Conservation (phyloP, 2,329 filamentous ascomycete genomes). For the Chlorencoelia australis region DNA sequence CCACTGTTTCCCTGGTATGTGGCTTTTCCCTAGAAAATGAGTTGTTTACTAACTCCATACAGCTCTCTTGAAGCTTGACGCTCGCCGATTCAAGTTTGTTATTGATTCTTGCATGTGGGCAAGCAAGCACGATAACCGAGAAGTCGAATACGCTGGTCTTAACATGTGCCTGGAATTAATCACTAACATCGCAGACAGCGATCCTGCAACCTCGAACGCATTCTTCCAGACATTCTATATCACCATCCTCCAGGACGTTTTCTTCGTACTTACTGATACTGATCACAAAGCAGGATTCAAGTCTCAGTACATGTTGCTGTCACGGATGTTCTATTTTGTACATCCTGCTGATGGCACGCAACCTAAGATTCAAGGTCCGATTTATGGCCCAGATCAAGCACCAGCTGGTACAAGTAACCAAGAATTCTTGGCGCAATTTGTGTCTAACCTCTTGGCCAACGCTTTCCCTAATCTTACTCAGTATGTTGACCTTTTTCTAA, state of each 20-base stretch:
- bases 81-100: constrained; percentile 96
- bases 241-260: constrained; percentile 90
- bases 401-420: constrained; percentile 75
- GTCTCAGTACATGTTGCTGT: constrained; percentile 86
- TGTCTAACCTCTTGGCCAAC: constrained; percentile 72
- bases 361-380: constrained; percentile 84
- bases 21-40: not conserved
- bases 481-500: constrained; percentile 43
- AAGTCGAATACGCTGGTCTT: constrained; percentile 90
- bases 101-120: constrained; percentile 99
- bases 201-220: constrained; percentile 73
- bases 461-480: constrained; percentile 89
- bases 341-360: constrained; percentile 55
- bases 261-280: constrained; percentile 94
- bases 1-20: constrained; percentile 77
- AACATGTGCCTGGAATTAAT: constrained; percentile 98
- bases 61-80: constrained; percentile 85
- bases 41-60: constrained; percentile 11
- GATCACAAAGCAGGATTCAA: constrained; percentile 99
- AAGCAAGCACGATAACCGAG: constrained; percentile 99
- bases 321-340: constrained; percentile 95
- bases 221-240: constrained; percentile 99
- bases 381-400: constrained; percentile 79
- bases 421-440: constrained; percentile 83
- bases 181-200: constrained; percentile 92